phyloP scores from a whole-genome alignment of 2,329 filamentous ascomycete species.

The Hyphodiscus sp. region DNA sequence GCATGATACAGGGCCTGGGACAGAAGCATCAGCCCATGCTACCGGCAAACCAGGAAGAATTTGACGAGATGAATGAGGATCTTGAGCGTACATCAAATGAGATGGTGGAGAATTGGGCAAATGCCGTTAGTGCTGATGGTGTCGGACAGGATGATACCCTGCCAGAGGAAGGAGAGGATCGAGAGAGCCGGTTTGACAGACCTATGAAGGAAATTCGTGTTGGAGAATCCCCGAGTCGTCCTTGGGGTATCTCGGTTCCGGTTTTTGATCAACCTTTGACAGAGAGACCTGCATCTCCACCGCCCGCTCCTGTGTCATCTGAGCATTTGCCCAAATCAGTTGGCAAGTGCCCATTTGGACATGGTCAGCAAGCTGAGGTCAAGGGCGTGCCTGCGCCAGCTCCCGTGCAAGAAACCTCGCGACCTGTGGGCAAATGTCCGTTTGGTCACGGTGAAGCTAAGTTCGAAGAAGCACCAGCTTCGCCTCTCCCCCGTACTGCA shows the following conservation, averaged over 20 bases:
- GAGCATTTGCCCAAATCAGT: slow-evolving; percentile 23
- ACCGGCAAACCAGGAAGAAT: slow-evolving; percentile 47
- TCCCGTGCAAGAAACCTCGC: not conserved
- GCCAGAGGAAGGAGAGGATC: slow-evolving; percentile 42
- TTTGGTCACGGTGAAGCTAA: no score
- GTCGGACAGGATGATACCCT: slow-evolving; percentile 34
- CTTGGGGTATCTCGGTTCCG: slow-evolving; percentile 87
- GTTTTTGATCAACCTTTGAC: slow-evolving; percentile 38
- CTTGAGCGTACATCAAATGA: slow-evolving; percentile 53
- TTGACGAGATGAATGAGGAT: slow-evolving; percentile 27
- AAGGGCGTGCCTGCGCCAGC: not conserved
- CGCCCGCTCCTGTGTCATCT: slow-evolving; percentile 42
- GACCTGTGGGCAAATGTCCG: not conserved
- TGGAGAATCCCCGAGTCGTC: slow-evolving; percentile 85
- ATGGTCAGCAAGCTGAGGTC: slow-evolving; percentile 22
- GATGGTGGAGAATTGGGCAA: slow-evolving; percentile 81
- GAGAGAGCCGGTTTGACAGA: slow-evolving; percentile 73
- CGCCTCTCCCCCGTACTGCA: not conserved
- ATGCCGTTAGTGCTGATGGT: slow-evolving; percentile 58
- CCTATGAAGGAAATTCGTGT: slow-evolving; percentile 84
- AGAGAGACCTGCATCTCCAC: slow-evolving; percentile 46
- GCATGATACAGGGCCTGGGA: slow-evolving; percentile 88
- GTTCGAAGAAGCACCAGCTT: no score
- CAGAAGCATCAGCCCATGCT: slow-evolving; percentile 84
- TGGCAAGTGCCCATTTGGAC: slow-evolving; percentile 33